A percentile compares a stretch with the other conserved stretches of the same genome.
These are phyloP conservation scores for Aquilaria malaccensis DNA, from an alignment of 345 rosid genomes.

Conservation along the genomic window DNA sequence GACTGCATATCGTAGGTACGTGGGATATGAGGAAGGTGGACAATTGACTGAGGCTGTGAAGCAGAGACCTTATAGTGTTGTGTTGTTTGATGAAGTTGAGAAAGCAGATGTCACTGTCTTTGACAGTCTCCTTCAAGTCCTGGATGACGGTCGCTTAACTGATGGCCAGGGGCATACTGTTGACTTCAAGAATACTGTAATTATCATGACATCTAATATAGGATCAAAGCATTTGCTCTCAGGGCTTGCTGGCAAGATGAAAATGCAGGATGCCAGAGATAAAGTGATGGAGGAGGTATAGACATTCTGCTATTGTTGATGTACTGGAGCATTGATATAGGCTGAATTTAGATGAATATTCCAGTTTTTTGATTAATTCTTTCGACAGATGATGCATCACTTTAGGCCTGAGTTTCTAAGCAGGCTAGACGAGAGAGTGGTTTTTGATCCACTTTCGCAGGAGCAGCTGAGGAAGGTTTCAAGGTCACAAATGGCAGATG, in stretches of 20 bases:
- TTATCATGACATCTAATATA: slow-evolving; percentile 16
- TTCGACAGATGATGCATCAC: too few species aligned
- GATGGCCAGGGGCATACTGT: not conserved
- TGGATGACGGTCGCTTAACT: slow-evolving; percentile 4
- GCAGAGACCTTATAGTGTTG: not conserved
- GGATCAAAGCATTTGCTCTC: not conserved
- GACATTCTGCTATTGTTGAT: too few species aligned
- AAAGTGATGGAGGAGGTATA: not conserved
- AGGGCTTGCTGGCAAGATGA: not conserved
- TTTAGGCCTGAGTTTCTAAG: slow-evolving; percentile 10
- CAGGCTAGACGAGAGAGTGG: not conserved
- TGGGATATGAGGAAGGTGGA: not conserved
- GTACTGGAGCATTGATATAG: too few species aligned
- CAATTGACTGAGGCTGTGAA: not conserved
- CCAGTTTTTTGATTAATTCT: too few species aligned
- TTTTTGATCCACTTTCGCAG: not conserved
- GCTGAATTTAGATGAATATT: too few species aligned
- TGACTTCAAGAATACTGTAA: slow-evolving; percentile 14
- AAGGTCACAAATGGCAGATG: too few species aligned
- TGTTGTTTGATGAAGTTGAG: slow-evolving; percentile 4
- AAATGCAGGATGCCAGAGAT: not conserved
- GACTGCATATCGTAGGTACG: not conserved
- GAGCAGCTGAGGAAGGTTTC: not conserved
- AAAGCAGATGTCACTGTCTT: slow-evolving; percentile 1
- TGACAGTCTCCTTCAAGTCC: slow-evolving; percentile 1